Evolutionary conservation across 768 basidiomycete species (phyloP), one percentile per base, ranked within the genome.

Genomic region (Lentinula detonsa): DNA sequence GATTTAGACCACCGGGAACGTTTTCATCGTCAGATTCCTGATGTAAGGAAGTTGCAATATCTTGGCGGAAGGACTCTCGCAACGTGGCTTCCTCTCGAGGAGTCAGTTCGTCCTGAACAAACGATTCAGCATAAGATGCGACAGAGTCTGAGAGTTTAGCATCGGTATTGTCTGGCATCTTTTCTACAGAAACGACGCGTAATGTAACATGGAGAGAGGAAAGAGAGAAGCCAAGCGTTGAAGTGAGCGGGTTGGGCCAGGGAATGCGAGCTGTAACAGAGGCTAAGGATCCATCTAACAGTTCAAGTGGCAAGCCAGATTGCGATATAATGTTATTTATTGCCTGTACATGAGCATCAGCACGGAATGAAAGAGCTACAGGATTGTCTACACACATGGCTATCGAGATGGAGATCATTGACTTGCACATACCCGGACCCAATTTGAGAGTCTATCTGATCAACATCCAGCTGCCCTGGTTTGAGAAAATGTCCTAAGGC

Each of bases 391-490:
- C 87, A 67, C 68, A 90, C 95, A 71, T 85, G 78, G 54, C 81
- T 79, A 71, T 93, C 85, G 54, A 98, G 75, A 70, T 94, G 85
- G 59, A 97, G 76, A 67, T 93, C 86, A 64, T 87, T 87, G 40
- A 98, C 82, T 72, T 94, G 91, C 4, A 97, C 85, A 70, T 83
- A 88, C 16, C 95, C 95, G 45, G 88, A 89, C n/a, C 92, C 90
- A 67, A 98, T 88, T 73, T 96, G 93, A 33, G 93, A 90, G 67
- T 96, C 93, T 66, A 97, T 88, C 74, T 93, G 87, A 59, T 87
- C 82, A 56, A 84, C 78, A 74, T 97, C 91, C 61, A 97, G 83
- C 67, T 95, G 94, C 15, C 93, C 95, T 9, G 91, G 91, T 70
- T 88, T 90, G 58, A 98, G 81, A 62, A 97, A 81, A 69, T 89